Evolutionary conservation across 768 basidiomycete genomes (phyloP), one percentile per base, ranked within the genome.

Genomic region (Termitomyces sp.): DNA sequence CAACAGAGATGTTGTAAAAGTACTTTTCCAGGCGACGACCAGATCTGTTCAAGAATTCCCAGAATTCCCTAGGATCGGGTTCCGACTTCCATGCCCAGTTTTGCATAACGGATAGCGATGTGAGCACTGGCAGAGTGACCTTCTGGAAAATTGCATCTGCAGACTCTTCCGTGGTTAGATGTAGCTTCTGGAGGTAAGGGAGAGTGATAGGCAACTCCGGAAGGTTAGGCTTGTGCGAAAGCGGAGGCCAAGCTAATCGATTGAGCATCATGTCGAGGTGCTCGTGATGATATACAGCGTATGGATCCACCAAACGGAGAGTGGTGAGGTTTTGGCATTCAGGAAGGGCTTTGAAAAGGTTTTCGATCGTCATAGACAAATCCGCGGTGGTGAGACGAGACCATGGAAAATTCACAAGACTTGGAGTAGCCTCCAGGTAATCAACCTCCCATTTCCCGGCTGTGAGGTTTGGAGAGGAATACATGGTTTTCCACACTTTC

Each of bases 291-390:
- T 2, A 40, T 11, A 44, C n/a, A 34, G 40, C 26, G 21, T 28
- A 43, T 28, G 47, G 37, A 37, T 51, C 49, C n/a, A 44, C 51
- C n/a, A 40, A 54, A 21, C 21, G 38, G 21, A 58, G 44, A 26
- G 40, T 50, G 8, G 44, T 37, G 45, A 58, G 53, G 22, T 54
- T 54, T n/a, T 17, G 26, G 41, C 57, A 58, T 38, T 42, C 21
- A n/a, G 37, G 24, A 5, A 58, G 50, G 24, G 45, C n/a, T 15
- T 45, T 37, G 30, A 32, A 32, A 10, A 32, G 30, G 10, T 9
- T 32, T 32, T 32, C 30, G 10, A 32, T 32, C 30, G 30, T 32
- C 30, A 32, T 32, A 10, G 30, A 10, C 30, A 32, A 32, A 9
- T 32, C 30, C 30, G 9, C 9, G 30, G 30, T 32, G 30, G 30